These are phyloP conservation scores for Trametes hirsuta DNA, from an alignment of 1,284 basidiomycete genomes.

Conservation along the genomic window DNA sequence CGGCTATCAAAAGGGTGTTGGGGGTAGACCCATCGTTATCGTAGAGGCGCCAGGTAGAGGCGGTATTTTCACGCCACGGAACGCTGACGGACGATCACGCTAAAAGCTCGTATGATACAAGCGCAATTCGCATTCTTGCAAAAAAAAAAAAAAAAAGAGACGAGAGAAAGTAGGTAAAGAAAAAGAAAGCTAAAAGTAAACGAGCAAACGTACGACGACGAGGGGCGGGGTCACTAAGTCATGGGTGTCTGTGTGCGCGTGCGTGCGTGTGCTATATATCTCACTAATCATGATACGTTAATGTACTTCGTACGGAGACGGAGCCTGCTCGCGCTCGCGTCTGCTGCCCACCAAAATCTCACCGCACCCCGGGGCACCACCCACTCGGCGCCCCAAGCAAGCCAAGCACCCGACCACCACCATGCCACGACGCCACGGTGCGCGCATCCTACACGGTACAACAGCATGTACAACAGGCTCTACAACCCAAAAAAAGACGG, in stretches of 20 bases:
- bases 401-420: neutral
- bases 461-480: conserved; percentile 20
- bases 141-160: neutral
- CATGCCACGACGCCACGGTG: neutral
- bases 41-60: no score
- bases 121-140: neutral
- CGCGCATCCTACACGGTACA: conserved; percentile 13
- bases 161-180: neutral
- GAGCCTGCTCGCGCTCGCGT: neutral
- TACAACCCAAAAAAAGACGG: neutral
- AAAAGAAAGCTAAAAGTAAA: neutral
- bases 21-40: no score
- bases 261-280: conserved; percentile 10
- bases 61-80: no score
- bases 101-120: neutral
- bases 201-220: neutral
- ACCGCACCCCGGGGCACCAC: no score
- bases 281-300: conserved; percentile 17
- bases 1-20: no score
- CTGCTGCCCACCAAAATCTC: neutral
- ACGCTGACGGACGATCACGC: neutral
- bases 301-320: conserved; percentile 13
- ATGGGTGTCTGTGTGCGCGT: neutral
- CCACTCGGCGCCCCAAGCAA: neutral
- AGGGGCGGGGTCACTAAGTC: conserved; percentile 4